Base-by-base conservation (phyloP, 306 rosid genomes). In the Gleditsia sinensis region DNA sequence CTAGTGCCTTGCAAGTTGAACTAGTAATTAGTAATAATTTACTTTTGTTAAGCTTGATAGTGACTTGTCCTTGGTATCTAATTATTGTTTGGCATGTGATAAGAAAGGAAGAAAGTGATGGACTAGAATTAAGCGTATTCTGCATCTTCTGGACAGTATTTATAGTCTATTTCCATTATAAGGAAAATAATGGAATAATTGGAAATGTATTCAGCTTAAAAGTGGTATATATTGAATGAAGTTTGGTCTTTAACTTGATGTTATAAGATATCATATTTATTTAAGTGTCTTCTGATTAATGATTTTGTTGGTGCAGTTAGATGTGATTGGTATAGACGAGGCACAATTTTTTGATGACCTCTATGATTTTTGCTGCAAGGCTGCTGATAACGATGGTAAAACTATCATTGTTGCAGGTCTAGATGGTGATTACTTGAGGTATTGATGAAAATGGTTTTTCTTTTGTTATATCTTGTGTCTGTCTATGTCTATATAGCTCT, bases 391-490 rank as follows among this genome's bases (percentile, higher is more conserved):
- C 21, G 99, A 95, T 60, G 96, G 98, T 40, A 95, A 95, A 77
- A 90, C 69, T 43, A 82, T 95, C 16, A 76, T 95, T 61, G 84
- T 88, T 68, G 98, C 97, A 4, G 99, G 98, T 51, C 79, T 95
- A 8, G 97, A 90, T 78, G 99, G 98, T 43, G 99, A 95, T 85
- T 92, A 90, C 84, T 61, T 88, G 54, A 87, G 97, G 96, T 91
- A 72, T 7, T 28, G 9, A 50, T 56, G 36, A 13, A 53, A 10
- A 24, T 4, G 9, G n/a, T 23, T 56, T 76, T 13, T 21, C 16
- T 3, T 21, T 42, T 12, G 7, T 37, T 36, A 0, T 19, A 11
- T 16, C 2, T 4, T 43, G 13, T 39, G 6, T n/a, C n/a, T 8
- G 19, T 49, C 11, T 25, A 39, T 75, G 39, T 12, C 57, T 24